Evolutionary conservation across 495 filamentous ascomycete genomes (phyloP).

Genomic region (Filosporella fistucella): DNA sequence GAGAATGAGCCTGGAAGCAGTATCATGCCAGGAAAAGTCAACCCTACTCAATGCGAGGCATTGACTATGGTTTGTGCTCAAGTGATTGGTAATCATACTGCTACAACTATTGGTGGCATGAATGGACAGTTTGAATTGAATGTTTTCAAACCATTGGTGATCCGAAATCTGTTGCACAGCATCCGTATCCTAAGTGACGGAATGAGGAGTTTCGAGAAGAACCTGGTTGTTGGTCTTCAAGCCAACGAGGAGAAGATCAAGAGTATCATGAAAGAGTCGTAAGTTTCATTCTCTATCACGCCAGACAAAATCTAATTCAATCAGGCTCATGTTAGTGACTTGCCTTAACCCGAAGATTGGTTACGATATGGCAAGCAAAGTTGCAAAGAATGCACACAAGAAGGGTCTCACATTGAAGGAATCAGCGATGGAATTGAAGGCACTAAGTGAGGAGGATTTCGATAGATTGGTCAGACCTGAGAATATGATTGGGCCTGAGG

Average conservation of each 20-base stretch:
- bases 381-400: constrained; percentile 99
- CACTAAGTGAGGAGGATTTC: constrained; percentile 86
- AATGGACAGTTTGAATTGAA: constrained; percentile 99
- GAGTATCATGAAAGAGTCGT: constrained; percentile 80
- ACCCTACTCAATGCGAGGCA: constrained; percentile 97
- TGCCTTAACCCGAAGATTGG: constrained; percentile 98
- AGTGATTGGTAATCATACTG: constrained; percentile 95
- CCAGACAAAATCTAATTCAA: neutral
- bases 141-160: constrained; percentile 97
- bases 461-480: constrained; percentile 89
- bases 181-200: constrained; percentile 80
- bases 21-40: constrained; percentile 99
- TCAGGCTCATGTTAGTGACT: constrained; percentile 93
- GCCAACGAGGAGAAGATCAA: constrained; percentile 90
- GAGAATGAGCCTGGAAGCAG: constrained; percentile 97
- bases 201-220: constrained; percentile 91
- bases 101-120: constrained; percentile 88
- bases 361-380: constrained; percentile 97
- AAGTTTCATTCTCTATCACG: constrained; percentile 26
- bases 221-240: constrained; percentile 82
- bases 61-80: constrained; percentile 97
- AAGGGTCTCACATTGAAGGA: constrained; percentile 91
- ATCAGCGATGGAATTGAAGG: constrained; percentile 90
- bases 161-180: constrained; percentile 91
- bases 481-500: constrained; percentile 87